Evolutionary conservation across 108 stramenopile genomes (phyloP), one percentile per base, ranked within the genome.

Genomic region (Cyclostephanos tholiformis): DNA sequence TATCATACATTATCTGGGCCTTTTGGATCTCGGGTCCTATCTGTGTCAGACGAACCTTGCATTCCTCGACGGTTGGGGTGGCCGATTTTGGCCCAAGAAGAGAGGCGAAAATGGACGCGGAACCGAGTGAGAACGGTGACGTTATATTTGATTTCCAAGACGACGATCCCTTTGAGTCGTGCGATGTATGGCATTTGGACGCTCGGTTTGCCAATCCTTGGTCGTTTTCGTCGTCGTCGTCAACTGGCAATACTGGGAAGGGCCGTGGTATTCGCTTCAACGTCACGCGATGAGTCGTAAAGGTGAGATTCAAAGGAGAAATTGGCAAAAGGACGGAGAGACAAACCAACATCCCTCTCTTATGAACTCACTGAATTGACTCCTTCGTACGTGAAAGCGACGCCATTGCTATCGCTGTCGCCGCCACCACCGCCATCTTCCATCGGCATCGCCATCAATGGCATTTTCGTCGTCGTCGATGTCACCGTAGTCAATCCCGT

Each of bases 21-120:
- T 73, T 80, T 16, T 48, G 32, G n/a, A 73, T 80, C 68, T 80
- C 79, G 22, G 26, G 52, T 16, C 20, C 23, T n/a, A 80, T 80
- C 49, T 60, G 71, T 16, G 46, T 23, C n/a, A 80, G 65, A 9
- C 71, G 70, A 61, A 16, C 65, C 56, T 69, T 67, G 17, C 79
- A 80, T 68, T 72, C 32, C 49, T 69, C 79, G 27, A 14, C 1
- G 25, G 57, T 58, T 27, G 27, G 25, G 57, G 14, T 58, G 36
- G 61, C 20, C 12, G 72, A 30, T 58, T 69, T 73, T 35, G 72
- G 19, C 17, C 57, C 48, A 12, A 68, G 57, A 41, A 69, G 29
- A 14, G 67, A 55, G 12, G 71, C 67, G 44, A 80, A 64, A 20
- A 73, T 25, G 53, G 60, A 26, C 7, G 53, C 2, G 48, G 51